A percentile compares a stretch with the other conserved stretches of the same genome.
These are phyloP conservation scores for Phytopythium ostracodes DNA, from an alignment of 352 stramenopile genomes.

Conservation along the genomic window DNA sequence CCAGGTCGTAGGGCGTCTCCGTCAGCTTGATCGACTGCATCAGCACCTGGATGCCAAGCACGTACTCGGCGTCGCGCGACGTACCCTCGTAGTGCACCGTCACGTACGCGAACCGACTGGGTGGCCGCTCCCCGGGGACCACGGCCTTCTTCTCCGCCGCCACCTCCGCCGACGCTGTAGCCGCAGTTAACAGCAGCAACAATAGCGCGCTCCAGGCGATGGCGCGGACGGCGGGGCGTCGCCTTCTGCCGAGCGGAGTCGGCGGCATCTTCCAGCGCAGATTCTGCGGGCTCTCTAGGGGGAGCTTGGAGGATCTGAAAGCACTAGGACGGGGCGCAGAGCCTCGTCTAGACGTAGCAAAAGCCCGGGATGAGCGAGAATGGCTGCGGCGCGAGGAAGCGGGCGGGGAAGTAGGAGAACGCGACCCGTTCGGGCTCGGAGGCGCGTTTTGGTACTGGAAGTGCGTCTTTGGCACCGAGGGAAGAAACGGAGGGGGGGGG, in stretches of 20 bases:
- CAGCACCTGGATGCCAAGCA: slow-evolving; percentile 77
- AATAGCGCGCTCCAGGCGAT: slow-evolving; percentile 13
- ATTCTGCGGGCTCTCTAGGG: neutral
- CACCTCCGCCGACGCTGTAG: slow-evolving; percentile 5
- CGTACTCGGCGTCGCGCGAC: slow-evolving; percentile 78
- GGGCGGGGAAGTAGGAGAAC: neutral
- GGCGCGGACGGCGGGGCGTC: neutral
- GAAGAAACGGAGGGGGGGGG: neutral
- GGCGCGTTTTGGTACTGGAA: neutral
- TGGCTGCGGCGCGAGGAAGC: neutral
- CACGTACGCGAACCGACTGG: slow-evolving; percentile 79
- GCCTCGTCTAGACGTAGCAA: neutral
- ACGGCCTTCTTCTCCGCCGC: slow-evolving; percentile 3
- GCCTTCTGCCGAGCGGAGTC: neutral
- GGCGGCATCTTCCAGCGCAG: neutral
- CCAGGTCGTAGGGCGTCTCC: slow-evolving; percentile 75
- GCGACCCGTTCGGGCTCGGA: neutral
- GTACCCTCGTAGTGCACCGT: slow-evolving; percentile 87
- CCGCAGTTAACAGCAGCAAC: slow-evolving; percentile 16
- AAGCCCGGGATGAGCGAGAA: neutral
- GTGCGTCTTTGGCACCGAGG: neutral
- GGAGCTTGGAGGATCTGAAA: no score
- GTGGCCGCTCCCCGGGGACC: slow-evolving; percentile 16
- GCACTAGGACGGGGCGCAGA: neutral
- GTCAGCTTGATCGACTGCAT: slow-evolving; percentile 88